phyloP scores from a whole-genome alignment of 1,284 basidiomycete genomes.

The Ganoderma lucidum region DNA sequence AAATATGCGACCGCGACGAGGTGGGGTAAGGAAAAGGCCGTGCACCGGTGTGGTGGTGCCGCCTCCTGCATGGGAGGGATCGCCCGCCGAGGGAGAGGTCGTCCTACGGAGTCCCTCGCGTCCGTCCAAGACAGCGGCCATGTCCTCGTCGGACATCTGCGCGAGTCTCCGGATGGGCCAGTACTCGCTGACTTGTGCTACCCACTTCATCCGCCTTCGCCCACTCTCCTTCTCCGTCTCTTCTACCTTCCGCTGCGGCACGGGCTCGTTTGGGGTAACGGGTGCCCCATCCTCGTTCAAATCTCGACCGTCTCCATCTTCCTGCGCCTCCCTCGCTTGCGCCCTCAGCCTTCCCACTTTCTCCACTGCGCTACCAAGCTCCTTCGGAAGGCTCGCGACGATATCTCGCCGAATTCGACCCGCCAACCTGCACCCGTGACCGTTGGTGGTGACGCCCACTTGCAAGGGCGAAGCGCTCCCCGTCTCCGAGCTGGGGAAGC shows the following conservation, averaged over 20 bases:
- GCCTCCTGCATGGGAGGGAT: conserved; percentile 22
- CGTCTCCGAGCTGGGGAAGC: conserved; percentile 67
- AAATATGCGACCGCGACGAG: conserved; percentile 73
- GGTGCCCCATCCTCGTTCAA: conserved; percentile 65
- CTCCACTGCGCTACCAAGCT: conserved; percentile 81
- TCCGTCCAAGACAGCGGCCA: conserved; percentile 68
- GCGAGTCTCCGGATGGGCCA: conserved; percentile 89
- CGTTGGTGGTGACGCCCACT: conserved; percentile 91
- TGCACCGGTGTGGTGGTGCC: conserved; percentile 34
- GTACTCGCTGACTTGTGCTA: conserved; percentile 93
- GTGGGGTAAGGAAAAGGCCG: conserved; percentile 38
- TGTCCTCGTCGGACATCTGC: conserved; percentile 70
- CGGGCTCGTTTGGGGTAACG: conserved; percentile 82
- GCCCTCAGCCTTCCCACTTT: conserved; percentile 78
- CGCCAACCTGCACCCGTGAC: conserved; percentile 89
- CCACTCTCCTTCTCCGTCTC: conserved; percentile 63
- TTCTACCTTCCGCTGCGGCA: conserved; percentile 59
- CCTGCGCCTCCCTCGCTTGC: conserved; percentile 58
- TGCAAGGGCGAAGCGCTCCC: conserved; percentile 73
- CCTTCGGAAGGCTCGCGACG: conserved; percentile 76
- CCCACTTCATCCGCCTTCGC: conserved; percentile 83
- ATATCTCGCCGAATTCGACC: conserved; percentile 86
- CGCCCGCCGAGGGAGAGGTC: conserved; percentile 11
- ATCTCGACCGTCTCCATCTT: conserved; percentile 44
- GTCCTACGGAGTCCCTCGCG: conserved; percentile 36